Evolutionary conservation across 176 grass and related monocot species (phyloP).

Genomic region (Musa troglodytarum): DNA sequence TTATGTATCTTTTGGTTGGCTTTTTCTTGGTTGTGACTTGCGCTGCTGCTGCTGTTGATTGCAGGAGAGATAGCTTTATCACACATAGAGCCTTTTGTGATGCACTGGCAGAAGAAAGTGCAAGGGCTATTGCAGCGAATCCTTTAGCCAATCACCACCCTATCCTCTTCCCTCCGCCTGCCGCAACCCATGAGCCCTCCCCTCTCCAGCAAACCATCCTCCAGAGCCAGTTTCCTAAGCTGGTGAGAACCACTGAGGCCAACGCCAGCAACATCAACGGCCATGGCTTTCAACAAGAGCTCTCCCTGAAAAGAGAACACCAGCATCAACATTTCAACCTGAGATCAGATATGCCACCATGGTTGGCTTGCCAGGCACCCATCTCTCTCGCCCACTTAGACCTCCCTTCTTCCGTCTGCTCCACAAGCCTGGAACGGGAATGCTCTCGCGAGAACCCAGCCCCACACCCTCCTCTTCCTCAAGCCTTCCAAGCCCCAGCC

Average conservation of each 20-base stretch:
- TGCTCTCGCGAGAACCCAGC: conserved; percentile 25
- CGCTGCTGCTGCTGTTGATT: neutral
- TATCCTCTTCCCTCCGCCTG: conserved; percentile 34
- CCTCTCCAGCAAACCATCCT: conserved; percentile 45
- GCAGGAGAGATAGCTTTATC: conserved; percentile 90
- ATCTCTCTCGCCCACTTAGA: conserved; percentile 4
- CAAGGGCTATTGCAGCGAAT: conserved; percentile 42
- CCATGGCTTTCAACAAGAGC: conserved; percentile 32
- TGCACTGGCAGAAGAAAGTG: conserved; percentile 89
- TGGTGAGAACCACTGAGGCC: conserved; percentile 4
- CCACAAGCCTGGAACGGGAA: conserved; percentile 32
- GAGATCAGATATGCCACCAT: conserved; percentile 14
- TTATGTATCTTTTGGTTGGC: neutral
- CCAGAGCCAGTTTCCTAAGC: conserved; percentile 25
- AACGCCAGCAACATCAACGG: neutral
- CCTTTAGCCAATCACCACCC: conserved; percentile 26
- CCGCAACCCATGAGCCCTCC: conserved; percentile 23
- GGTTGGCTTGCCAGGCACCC: conserved; percentile 29
- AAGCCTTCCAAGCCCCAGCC: neutral
- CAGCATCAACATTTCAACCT: conserved; percentile 34
- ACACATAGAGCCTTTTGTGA: conserved; percentile 97
- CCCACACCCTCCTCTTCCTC: neutral
- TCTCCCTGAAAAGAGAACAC: conserved; percentile 40
- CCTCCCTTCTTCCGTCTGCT: neutral
- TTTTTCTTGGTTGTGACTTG: neutral